Conservation (phyloP, 140 eudicot genomes). For the Flaveria floridana region DNA sequence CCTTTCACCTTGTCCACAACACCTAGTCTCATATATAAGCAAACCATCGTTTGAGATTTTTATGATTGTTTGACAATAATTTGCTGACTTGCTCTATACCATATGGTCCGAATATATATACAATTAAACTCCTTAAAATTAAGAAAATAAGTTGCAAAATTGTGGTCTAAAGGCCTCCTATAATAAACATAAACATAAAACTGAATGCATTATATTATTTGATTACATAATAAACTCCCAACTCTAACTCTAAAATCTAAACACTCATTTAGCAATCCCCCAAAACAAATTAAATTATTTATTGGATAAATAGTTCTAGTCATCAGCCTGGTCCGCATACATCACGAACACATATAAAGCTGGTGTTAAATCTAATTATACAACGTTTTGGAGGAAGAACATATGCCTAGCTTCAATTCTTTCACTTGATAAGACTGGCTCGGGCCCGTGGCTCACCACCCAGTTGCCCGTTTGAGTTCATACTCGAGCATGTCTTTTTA, state of each 20-base stretch:
- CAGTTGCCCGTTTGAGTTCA: conserved; percentile 14
- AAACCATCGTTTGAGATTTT: neutral
- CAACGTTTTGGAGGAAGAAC: conserved; percentile 28
- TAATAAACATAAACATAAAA: conserved; percentile 26
- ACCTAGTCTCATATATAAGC: neutral
- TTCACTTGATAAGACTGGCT: conserved; percentile 30
- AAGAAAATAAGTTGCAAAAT: neutral
- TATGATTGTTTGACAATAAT: neutral
- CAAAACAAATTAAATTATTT: conserved; percentile 25
- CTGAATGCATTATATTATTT: conserved; percentile 30
- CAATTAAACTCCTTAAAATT: neutral
- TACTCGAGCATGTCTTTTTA: conserved; percentile 16
- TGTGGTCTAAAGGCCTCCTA: conserved; percentile 2
- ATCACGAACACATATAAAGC: conserved; percentile 43
- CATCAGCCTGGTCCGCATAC: conserved; percentile 41
- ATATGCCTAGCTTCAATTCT: conserved; percentile 22
- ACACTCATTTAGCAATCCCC: conserved; percentile 18
- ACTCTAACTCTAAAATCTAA: conserved; percentile 15
- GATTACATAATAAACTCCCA: conserved; percentile 24
- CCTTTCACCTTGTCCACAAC: no score
- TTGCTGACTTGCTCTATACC: neutral
- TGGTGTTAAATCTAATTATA: conserved; percentile 28
- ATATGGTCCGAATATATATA: neutral
- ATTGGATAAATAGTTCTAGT: conserved; percentile 8
- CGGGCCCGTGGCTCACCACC: conserved; percentile 13